These are phyloP conservation scores for Diphasiastrum complanatum DNA, from an alignment of 83 land plant genomes.

Conservation along the genomic window DNA sequence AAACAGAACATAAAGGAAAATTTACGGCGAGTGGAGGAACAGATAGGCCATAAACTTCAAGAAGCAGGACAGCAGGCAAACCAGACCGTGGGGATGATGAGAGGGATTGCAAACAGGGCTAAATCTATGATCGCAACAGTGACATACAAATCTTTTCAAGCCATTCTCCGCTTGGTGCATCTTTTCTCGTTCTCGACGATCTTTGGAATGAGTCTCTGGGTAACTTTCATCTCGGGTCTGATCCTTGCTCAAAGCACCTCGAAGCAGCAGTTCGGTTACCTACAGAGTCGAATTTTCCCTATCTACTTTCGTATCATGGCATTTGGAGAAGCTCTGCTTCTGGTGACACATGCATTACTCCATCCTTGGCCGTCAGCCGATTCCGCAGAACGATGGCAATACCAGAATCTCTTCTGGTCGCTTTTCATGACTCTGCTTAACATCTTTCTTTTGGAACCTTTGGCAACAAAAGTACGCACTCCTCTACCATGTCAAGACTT, in stretches of 20 bases:
- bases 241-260: constrained; percentile 50
- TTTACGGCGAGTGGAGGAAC: constrained; percentile 14
- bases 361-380: constrained; percentile 16
- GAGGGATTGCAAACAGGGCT: constrained; percentile 2
- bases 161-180: constrained; percentile 29
- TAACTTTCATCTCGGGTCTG: constrained; percentile 66
- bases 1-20: constrained; percentile 26
- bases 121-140: neutral
- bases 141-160: neutral
- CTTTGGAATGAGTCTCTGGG: constrained; percentile 68
- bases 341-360: constrained; percentile 36
- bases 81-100: constrained; percentile 12
- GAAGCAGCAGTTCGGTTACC: constrained; percentile 65
- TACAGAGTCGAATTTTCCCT: constrained; percentile 76
- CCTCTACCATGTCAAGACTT: too few relatives aligned
- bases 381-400: constrained; percentile 29
- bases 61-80: constrained; percentile 12
- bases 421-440: constrained; percentile 44
- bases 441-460: constrained; percentile 52
- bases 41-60: constrained; percentile 1
- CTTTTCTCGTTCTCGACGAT: constrained; percentile 49
- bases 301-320: constrained; percentile 55
- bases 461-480: constrained; percentile 52
- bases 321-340: constrained; percentile 28
- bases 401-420: constrained; percentile 33